Evolutionary conservation across 2,329 filamentous ascomycete species (phyloP), one percentile per base, ranked within the genome.

Genomic region (Dactylellina parvicollis): DNA sequence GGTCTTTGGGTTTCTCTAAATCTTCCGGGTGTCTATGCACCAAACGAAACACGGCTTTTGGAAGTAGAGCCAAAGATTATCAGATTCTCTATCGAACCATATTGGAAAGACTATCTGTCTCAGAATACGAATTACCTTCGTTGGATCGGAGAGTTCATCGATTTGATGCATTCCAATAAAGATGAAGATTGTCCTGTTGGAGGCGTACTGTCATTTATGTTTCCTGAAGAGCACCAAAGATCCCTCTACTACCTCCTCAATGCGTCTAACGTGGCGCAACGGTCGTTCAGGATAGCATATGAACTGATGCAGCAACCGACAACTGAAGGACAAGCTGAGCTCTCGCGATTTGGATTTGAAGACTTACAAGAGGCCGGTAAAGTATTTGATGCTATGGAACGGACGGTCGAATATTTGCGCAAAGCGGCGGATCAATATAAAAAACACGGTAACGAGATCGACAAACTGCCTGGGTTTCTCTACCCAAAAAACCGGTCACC

Each of bases 101-200:
- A 57, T 22, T 57, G 54, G 54, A 18, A n/a, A 4, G 54, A 57
- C 14, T 57, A 57, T 28, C 30, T 57, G 4, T 28, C 18, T 14
- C 18, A 40, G 4, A 46, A 57, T 16, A n/a, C 12, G 16, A 42
- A 44, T 3, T 10, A 40, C 14, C 34, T 57, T 14, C 38, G 26
- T 18, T 28, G 22, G 26, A 57, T 57, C 36, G 54, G 12, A 16
- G 10, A 40, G 2, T 20, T 22, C 12, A 18, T 57, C 54, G 54
- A 57, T 26, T 22, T 14, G 24, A 34, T 57, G 14, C 54, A 57
- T 32, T 24, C 9, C n/a, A 20, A 7, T 14, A 38, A 7, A 5
- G 28, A 14, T 12, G 16, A 36, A 24, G 22, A 30, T 10, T 44
- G 54, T 30, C 54, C 54, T 2, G 54, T 44, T 10, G 36, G 54